Conservation (phyloP, 148 eudicot species). For the Amaranthus hypochondriacus region DNA sequence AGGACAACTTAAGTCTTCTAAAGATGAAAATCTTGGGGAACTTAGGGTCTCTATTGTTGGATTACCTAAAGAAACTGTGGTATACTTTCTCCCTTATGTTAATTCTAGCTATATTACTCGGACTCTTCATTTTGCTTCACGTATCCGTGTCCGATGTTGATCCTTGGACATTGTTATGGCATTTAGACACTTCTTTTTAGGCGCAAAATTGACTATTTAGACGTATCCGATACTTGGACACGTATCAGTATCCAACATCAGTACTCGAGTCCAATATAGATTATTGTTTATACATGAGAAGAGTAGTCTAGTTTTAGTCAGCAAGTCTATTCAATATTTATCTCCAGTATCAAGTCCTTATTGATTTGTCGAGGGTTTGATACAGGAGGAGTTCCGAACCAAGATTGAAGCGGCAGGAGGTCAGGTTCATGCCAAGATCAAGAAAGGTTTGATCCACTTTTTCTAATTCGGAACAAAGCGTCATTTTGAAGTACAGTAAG, state of each 20-base stretch:
- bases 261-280: too few species aligned
- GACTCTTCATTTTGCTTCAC: too few species aligned
- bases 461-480: constrained; percentile 1
- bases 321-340: background rate
- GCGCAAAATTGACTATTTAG: too few species aligned
- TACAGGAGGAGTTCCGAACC: constrained; percentile 63
- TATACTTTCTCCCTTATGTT: constrained; percentile 21
- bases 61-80: constrained; percentile 53
- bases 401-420: constrained; percentile 79
- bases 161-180: background rate
- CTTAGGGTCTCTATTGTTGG: constrained; percentile 65
- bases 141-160: background rate
- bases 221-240: too few species aligned
- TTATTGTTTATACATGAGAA: too few species aligned
- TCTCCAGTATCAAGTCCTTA: constrained; percentile 3
- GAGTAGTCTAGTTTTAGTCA: background rate
- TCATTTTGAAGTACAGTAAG: constrained; percentile 1
- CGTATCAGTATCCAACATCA: too few species aligned
- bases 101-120: too few species aligned
- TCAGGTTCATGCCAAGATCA: constrained; percentile 65
- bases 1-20: constrained; percentile 38
- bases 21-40: constrained; percentile 61
- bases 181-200: background rate
- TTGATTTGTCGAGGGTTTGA: constrained; percentile 10
- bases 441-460: constrained; percentile 49